These are phyloP conservation scores for Cercospora sp. DNA, from an alignment of 2,329 filamentous ascomycete genomes.

Conservation along the genomic window DNA sequence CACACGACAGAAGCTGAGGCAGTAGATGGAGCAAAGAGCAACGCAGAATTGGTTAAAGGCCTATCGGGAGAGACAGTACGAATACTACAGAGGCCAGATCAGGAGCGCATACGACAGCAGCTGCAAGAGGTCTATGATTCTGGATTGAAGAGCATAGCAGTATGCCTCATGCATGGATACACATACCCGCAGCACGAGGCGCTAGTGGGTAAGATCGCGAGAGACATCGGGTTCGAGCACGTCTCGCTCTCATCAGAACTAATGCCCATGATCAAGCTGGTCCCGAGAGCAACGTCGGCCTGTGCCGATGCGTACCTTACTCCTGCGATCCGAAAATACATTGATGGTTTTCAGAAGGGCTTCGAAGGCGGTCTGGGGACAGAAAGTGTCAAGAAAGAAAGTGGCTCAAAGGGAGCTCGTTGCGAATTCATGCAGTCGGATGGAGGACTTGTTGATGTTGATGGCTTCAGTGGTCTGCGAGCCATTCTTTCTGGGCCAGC, in stretches of 20 bases:
- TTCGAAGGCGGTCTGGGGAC: slow-evolving; percentile 79
- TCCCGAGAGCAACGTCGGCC: slow-evolving; percentile 72
- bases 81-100: slow-evolving; percentile 63
- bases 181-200: slow-evolving; percentile 86
- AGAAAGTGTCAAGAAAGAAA: slow-evolving; percentile 67
- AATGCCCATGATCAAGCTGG: slow-evolving; percentile 86
- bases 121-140: slow-evolving; percentile 66
- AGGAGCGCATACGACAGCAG: slow-evolving; percentile 58
- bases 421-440: slow-evolving; percentile 97
- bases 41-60: slow-evolving; percentile 65
- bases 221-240: slow-evolving; percentile 78
- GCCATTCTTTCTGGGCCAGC: slow-evolving; percentile 87
- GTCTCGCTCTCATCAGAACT: slow-evolving; percentile 77
- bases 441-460: slow-evolving; percentile 68
- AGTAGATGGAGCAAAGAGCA: slow-evolving; percentile 47
- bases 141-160: slow-evolving; percentile 78
- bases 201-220: slow-evolving; percentile 71
- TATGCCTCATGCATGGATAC: slow-evolving; percentile 90
- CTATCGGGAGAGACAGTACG: slow-evolving; percentile 73
- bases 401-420: slow-evolving; percentile 67
- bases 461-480: slow-evolving; percentile 78
- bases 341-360: slow-evolving; percentile 72
- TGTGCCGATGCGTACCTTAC: slow-evolving; percentile 80
- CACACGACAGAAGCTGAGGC: slow-evolving; percentile 57
- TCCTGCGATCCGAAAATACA: slow-evolving; percentile 75